Base-by-base conservation (phyloP, 164 flowering plant genomes). In the Cinnamomum micranthum region DNA sequence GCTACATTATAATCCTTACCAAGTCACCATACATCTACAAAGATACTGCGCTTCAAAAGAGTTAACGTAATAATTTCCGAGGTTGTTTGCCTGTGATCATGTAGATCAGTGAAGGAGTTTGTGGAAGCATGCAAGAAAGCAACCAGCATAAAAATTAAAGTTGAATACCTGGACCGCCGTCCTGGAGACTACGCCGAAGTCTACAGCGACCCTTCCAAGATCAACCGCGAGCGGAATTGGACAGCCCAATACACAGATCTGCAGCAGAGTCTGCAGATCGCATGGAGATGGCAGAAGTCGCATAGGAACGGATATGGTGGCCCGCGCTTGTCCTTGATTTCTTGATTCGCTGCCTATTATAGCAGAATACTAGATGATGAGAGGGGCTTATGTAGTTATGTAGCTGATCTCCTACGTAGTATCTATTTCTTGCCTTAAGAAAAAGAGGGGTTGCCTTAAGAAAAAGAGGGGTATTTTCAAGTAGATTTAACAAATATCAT, bases 151-250 rank as follows among this genome's bases (percentile, higher is more conserved):
- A 68, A 90, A 55, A 87, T 95, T 74, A 88, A 91, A 74, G 91
- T 93, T 2, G 91, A 93, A 0, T 93, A 75, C 77, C 86, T 93
- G 0, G 81, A 82, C 17, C 95, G 98, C 6, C 77, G 99, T 6
- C 97, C 97, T 33, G 99, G 99, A 65, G 99, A 95, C 78, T 93
- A 95, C 73, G 99, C 99, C 0, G 97, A 95, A 82, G 99, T 93
- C 6, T 95, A 76, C 77, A 93, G 97, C 50, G 91, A 95, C 74
- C 98, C 99, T 5, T 79, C 89, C 6, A 93, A 92, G 87, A 91
- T 92, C 75, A 79, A 47, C 69, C 74, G 35, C 5, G 98, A 95
- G 68, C 87, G 93, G 50, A 95, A 95, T 85, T 95, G 98, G 99
- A 87, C 97, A 6, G 99, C 99, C 4, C 71, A 81, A 65, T 70